A percentile compares a stretch with the other conserved stretches of the same genome.
Evolutionary conservation across 2,329 filamentous ascomycete genomes (phyloP).

Genomic region (Pleomassaria siparia): DNA sequence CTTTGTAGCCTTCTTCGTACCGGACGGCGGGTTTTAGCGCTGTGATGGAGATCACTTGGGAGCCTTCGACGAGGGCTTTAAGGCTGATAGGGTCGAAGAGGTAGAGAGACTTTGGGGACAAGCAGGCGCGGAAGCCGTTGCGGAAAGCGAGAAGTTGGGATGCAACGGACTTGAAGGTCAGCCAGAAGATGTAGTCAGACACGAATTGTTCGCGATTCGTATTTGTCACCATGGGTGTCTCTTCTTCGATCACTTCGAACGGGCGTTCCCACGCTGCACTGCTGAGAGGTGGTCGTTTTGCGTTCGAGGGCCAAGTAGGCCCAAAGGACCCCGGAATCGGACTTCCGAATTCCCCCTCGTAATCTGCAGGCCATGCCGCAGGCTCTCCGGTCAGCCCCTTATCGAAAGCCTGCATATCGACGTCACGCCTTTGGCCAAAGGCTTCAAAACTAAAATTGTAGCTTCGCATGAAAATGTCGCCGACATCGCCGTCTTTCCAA

Average conservation of each 20-base stretch:
- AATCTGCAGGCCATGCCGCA: slow-evolving; percentile 3
- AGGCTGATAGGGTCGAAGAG: slow-evolving; percentile 53
- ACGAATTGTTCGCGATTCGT: slow-evolving; percentile 78
- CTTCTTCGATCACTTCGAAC: slow-evolving; percentile 31
- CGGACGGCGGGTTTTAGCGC: slow-evolving; percentile 70
- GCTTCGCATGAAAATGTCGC: slow-evolving; percentile 78
- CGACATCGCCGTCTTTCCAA: slow-evolving; percentile 80
- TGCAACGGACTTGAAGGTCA: slow-evolving; percentile 74
- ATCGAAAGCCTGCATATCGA: slow-evolving; percentile 52
- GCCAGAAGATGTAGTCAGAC: slow-evolving; percentile 79
- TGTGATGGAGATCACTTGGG: slow-evolving; percentile 74
- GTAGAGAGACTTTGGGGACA: slow-evolving; percentile 68
- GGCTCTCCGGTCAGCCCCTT: neutral
- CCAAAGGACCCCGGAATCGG: neutral
- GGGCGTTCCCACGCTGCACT: slow-evolving; percentile 3
- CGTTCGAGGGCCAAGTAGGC: neutral
- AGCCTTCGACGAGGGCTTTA: slow-evolving; percentile 79
- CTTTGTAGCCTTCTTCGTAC: slow-evolving; percentile 78
- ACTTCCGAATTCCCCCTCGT: neutral
- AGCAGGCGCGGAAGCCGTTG: slow-evolving; percentile 74
- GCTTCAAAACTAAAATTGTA: slow-evolving; percentile 79
- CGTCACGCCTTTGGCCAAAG: slow-evolving; percentile 55
- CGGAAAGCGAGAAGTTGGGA: slow-evolving; percentile 81
- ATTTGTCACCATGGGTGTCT: slow-evolving; percentile 76
- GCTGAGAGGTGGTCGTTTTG: neutral